phyloP scores from a whole-genome alignment of 148 eudicot genomes.

The Vaccinium macrocarpon region DNA sequence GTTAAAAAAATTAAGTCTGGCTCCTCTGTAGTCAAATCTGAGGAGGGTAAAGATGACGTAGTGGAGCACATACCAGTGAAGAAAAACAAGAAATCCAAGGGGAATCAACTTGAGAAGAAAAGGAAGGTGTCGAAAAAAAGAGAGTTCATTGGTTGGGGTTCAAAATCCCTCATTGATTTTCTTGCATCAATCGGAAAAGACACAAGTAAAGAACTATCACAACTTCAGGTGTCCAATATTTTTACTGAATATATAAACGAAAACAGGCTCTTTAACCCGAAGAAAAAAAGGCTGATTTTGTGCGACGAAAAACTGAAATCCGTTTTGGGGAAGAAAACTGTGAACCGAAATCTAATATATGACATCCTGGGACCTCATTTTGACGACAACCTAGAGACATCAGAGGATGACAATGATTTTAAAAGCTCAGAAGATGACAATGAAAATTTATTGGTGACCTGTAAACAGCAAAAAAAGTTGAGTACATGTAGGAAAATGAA shows the following conservation, averaged over 20 bases:
- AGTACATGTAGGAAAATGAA: slow-evolving; percentile 19
- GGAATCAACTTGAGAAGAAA: slow-evolving; percentile 18
- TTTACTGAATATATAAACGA: slow-evolving; percentile 43
- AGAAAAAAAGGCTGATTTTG: slow-evolving; percentile 44
- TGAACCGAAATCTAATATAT: slow-evolving; percentile 39
- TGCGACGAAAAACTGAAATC: slow-evolving; percentile 54
- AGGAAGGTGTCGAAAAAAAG: slow-evolving; percentile 30
- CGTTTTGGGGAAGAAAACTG: slow-evolving; percentile 49
- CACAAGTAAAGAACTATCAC: slow-evolving; percentile 40
- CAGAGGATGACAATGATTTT: slow-evolving; percentile 55
- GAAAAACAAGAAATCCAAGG: slow-evolving; percentile 32
- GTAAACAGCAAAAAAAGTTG: slow-evolving; percentile 40
- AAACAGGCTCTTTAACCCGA: slow-evolving; percentile 39
- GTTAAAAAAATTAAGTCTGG: slow-evolving; percentile 21
- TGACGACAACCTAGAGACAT: slow-evolving; percentile 50
- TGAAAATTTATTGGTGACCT: slow-evolving; percentile 21
- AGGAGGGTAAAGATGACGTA: slow-evolving; percentile 16
- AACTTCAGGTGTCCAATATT: slow-evolving; percentile 41
- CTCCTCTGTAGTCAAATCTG: slow-evolving; percentile 41
- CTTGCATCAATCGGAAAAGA: slow-evolving; percentile 54
- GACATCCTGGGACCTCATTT: slow-evolving; percentile 54
- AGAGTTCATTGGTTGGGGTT: slow-evolving; percentile 70
- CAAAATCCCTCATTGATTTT: slow-evolving; percentile 55
- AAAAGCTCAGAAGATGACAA: slow-evolving; percentile 37
- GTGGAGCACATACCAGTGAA: slow-evolving; percentile 11